Evolutionary conservation across 139 green algal genomes (phyloP), one percentile per base, ranked within the genome.

Genomic region (Deuterostichococcus epilithicus): DNA sequence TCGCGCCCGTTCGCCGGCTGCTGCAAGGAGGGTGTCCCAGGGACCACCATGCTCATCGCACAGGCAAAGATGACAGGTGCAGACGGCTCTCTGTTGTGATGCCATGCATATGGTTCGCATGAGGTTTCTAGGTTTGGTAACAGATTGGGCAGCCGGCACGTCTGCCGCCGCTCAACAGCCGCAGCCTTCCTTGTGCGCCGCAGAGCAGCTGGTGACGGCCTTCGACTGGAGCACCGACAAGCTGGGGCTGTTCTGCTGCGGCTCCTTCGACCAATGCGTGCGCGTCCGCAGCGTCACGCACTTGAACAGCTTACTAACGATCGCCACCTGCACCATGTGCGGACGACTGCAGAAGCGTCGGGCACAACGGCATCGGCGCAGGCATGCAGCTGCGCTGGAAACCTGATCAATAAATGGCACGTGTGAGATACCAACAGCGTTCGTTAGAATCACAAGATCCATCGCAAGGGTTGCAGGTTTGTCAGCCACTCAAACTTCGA

Each of bases 151-250:
- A 26, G 22, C 37, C 33, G 8, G 13, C 42, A 8, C 42, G 42
- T 52, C 42, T 52, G 8, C 42, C 28, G 52, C 52, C 26, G 3
- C 3, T 63, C 13, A n/a, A 3, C 5, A 28, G 52, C 28, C 18
- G 52, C 28, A 63, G 28, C 5, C 52, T 63, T 63, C 52, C 52
- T 25, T 87, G 84, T n/a, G n/a, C n/a, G n/a, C n/a, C n/a, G n/a
- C 52, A 63, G 52, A 63, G n/a, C 94, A 98, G 83, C 94, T 92
- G 0, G 81, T 97, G 47, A 84, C 80, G 33, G 85, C 83, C 36
- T 94, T 96, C 52, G 90, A 96, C 84, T 97, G 92, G 92, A 90
- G 80, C 72, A 85, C 86, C 5, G 93, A 97, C 78, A 96, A 95
- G 83, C 78, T 86, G 75, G 94, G 94, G 6, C 84, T 98, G 47